Conservation (phyloP, 139 green algal genomes). For the Picochlorum costavermella region DNA sequence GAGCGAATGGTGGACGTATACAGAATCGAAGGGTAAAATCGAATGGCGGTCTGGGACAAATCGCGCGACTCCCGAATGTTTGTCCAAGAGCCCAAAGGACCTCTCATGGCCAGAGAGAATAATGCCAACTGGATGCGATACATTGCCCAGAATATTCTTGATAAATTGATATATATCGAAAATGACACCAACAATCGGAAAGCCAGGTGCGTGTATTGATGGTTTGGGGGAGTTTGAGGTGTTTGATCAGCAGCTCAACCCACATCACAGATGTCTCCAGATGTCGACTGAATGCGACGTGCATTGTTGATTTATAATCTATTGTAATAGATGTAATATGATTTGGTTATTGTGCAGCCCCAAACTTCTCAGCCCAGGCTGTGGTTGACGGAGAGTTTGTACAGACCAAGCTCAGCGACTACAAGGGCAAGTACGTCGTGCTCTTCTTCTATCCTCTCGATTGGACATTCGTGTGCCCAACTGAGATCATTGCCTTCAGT, state of each 20-base stretch:
- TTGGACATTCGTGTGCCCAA: conserved; percentile 43
- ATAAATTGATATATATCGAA: not conserved
- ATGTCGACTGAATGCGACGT: no score
- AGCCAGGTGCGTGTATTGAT: not conserved
- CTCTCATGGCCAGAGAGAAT: no score
- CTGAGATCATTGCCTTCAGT: conserved; percentile 41
- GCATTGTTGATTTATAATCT: no score
- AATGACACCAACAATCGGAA: conserved; percentile 4
- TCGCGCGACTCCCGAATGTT: no score
- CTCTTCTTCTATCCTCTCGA: conserved; percentile 43
- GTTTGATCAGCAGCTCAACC: no score
- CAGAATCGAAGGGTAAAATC: no score
- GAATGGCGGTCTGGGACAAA: no score
- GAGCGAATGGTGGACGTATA: no score
- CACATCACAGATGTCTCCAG: no score
- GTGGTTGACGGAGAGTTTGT: conserved; percentile 34
- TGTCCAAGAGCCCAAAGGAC: no score
- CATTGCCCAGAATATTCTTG: not conserved
- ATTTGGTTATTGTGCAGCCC: conserved; percentile 16
- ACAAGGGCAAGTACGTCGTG: conserved; percentile 40
- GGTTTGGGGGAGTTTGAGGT: not conserved
- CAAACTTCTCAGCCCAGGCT: conserved; percentile 18
- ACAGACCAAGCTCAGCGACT: conserved; percentile 20
- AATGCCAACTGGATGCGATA: not conserved
- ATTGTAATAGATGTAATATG: not conserved